A percentile compares a stretch with the other conserved stretches of the same genome.
Conservation (phyloP, 164 flowering plant species). For the Echeveria elegans region DNA sequence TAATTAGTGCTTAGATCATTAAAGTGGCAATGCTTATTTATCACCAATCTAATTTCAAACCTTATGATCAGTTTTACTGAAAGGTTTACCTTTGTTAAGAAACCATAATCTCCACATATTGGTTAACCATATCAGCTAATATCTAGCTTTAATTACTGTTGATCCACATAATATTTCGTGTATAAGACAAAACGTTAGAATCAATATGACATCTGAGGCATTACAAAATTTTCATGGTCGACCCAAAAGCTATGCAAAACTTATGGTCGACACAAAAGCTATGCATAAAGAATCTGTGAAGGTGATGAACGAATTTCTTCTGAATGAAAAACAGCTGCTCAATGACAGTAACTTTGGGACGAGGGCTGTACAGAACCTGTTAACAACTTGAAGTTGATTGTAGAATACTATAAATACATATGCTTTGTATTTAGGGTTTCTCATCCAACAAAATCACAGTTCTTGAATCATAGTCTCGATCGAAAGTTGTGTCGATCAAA, state of each 20-base stretch:
- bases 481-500: too few relatives aligned
- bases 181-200: not conserved
- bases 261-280: not conserved
- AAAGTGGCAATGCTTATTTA: not conserved
- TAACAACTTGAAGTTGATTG: not conserved
- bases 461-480: not conserved
- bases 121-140: too few relatives aligned
- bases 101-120: not conserved
- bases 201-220: not conserved
- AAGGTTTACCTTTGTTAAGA: not conserved
- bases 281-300: slow-evolving; percentile 1
- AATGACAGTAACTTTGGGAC: not conserved
- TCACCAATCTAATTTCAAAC: not conserved
- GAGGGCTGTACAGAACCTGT: not conserved
- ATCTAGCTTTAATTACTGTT: not conserved
- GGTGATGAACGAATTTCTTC: not conserved
- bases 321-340: not conserved
- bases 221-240: too few relatives aligned
- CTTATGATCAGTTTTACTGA: not conserved
- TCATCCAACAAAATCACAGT: not conserved
- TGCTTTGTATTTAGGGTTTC: slow-evolving; percentile 4
- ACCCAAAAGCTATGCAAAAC: not conserved
- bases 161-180: not conserved
- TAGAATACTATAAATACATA: not conserved
- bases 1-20: not conserved